Evolutionary conservation across 768 basidiomycete species (phyloP).

Genomic region (Boletus fagicola): DNA sequence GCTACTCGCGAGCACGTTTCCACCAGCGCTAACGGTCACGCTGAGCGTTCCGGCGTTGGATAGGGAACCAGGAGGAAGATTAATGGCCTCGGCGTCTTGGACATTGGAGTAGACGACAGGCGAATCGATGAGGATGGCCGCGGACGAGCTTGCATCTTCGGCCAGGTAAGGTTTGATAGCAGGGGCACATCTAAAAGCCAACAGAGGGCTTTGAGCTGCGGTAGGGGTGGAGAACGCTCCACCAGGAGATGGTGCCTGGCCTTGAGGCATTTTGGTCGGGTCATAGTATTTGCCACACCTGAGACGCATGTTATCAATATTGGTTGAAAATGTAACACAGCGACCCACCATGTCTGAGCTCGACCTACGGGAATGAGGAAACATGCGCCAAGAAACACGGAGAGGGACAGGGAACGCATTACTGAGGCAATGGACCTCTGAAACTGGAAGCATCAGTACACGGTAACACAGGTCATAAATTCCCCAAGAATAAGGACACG

Average conservation of each 20-base stretch:
- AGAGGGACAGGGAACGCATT: conserved; percentile 13
- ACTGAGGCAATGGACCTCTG: neutral
- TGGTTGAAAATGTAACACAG: neutral
- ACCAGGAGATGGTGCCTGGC: conserved; percentile 43
- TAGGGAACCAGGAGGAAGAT: conserved; percentile 28
- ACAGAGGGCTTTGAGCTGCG: conserved; percentile 39
- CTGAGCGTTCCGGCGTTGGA: conserved; percentile 31
- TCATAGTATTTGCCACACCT: conserved; percentile 56
- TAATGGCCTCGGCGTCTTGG: conserved; percentile 43
- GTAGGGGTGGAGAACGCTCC: conserved; percentile 45
- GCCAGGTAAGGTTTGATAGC: conserved; percentile 58
- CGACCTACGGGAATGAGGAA: conserved; percentile 13
- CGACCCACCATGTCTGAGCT: conserved; percentile 32
- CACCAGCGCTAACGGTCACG: conserved; percentile 46
- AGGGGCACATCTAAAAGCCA: conserved; percentile 58
- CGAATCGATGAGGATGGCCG: conserved; percentile 52
- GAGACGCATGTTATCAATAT: neutral
- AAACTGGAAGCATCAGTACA: neutral
- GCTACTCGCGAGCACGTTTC: conserved; percentile 44
- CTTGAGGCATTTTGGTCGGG: conserved; percentile 36
- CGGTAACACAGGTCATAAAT: neutral
- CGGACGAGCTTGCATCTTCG: conserved; percentile 44
- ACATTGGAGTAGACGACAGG: conserved; percentile 47
- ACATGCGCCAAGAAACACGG: conserved; percentile 12
- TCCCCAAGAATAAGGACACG: neutral